Evolutionary conservation across 306 rosid species (phyloP).

Genomic region (Cucurbita moschata): DNA sequence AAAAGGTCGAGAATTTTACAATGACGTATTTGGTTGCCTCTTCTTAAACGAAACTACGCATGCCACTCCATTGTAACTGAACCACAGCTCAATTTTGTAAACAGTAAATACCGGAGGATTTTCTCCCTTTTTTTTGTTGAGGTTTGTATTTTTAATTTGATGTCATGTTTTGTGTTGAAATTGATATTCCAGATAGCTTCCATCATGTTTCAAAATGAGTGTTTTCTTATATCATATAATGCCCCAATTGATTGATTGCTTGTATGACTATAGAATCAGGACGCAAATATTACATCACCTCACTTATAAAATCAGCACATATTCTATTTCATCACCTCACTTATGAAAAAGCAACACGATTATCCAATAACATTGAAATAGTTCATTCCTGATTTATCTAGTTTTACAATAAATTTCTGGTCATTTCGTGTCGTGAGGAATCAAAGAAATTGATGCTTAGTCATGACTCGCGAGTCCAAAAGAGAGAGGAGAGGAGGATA

Average conservation of each 20-base stretch:
- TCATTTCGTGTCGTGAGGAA: not conserved
- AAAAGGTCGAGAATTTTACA: conserved; percentile 48
- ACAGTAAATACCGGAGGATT: not conserved
- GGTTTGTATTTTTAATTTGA: not conserved
- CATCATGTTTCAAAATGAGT: not conserved
- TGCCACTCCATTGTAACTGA: conserved; percentile 39
- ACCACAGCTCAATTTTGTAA: not conserved
- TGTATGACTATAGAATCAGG: not conserved
- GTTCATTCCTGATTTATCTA: not conserved
- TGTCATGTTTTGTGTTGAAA: not conserved
- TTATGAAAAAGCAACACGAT: not conserved
- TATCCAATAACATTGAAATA: too few relatives aligned
- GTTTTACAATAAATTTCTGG: not conserved
- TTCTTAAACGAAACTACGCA: conserved; percentile 61
- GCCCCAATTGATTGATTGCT: not conserved
- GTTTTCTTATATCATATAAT: not conserved
- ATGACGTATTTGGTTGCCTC: conserved; percentile 67
- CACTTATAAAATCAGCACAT: not conserved
- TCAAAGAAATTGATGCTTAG: not conserved
- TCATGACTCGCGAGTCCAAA: not conserved
- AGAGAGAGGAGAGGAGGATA: not conserved
- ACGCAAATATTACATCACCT: not conserved
- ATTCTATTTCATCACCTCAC: not conserved
- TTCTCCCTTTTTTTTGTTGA: not conserved
- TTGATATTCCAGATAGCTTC: not conserved